phyloP scores from a whole-genome alignment of 345 rosid species.

The Mercurialis annua region DNA sequence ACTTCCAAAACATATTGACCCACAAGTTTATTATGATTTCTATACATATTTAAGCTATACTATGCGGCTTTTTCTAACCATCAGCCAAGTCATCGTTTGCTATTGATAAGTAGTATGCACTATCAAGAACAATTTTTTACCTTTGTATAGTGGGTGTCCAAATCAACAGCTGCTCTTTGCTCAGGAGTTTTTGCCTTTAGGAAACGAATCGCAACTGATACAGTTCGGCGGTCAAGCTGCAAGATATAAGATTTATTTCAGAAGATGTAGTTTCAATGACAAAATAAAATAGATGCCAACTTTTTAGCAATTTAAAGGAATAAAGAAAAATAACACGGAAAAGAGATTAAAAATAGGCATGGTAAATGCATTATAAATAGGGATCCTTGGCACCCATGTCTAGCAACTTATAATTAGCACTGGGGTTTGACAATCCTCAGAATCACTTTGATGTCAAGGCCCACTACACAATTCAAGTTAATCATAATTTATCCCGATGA shows the following conservation, averaged over 20 bases:
- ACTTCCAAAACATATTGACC: neutral
- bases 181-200: conserved; percentile 82
- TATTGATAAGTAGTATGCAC: neutral
- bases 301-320: neutral
- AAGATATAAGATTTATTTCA: conserved; percentile 15
- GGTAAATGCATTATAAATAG: neutral
- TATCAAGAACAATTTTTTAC: conserved; percentile 24
- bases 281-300: neutral
- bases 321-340: neutral
- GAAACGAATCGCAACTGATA: conserved; percentile 84
- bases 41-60: neutral
- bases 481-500: neutral
- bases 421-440: neutral
- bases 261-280: neutral
- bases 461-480: neutral
- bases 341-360: neutral
- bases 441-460: too few species aligned
- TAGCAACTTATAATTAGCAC: neutral
- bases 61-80: neutral
- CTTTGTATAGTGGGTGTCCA: conserved; percentile 92
- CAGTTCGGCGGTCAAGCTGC: conserved; percentile 62
- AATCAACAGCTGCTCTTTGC: conserved; percentile 94
- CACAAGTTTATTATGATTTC: too few species aligned
- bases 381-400: neutral
- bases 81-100: neutral